Percentiles rank a stretch among this genome's conserved stretches.
Conservation (phyloP, 1,284 basidiomycete species). For the Apiotrichum sp. region DNA sequence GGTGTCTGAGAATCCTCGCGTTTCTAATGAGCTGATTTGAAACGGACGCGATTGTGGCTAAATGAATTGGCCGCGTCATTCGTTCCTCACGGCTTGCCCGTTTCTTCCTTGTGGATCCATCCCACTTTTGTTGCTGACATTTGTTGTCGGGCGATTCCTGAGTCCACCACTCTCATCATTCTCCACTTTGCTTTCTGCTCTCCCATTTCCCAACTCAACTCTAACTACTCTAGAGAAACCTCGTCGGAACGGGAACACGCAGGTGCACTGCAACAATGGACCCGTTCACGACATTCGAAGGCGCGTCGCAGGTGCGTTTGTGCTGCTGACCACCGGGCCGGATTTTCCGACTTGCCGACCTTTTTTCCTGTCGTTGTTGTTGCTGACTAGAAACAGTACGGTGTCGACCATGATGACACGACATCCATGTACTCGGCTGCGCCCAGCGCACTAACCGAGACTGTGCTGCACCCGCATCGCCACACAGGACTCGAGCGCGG, state of each 20-base stretch:
- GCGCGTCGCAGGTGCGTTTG: slow-evolving; percentile 42
- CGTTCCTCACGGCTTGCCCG: too few species aligned
- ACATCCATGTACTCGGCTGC: slow-evolving; percentile 59
- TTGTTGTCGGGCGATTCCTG: too few species aligned
- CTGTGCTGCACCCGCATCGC: slow-evolving; percentile 9
- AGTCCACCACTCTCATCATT: not conserved
- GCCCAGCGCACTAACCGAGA: slow-evolving; percentile 49
- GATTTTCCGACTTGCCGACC: slow-evolving; percentile 52
- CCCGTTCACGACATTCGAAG: slow-evolving; percentile 78
- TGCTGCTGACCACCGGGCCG: not conserved
- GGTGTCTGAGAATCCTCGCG: too few species aligned
- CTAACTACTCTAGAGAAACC: not conserved
- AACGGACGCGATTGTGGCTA: too few species aligned
- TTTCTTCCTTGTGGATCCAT: too few species aligned
- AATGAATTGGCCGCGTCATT: too few species aligned
- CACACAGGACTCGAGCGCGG: slow-evolving; percentile 11
- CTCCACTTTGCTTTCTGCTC: not conserved
- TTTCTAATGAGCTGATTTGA: too few species aligned
- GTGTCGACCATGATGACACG: slow-evolving; percentile 67
- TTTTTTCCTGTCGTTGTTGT: slow-evolving; percentile 50
- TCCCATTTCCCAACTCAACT: not conserved
- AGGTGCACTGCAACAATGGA: slow-evolving; percentile 54
- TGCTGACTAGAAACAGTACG: slow-evolving; percentile 43
- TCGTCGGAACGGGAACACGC: not conserved
- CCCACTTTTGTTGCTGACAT: too few species aligned